Conservation (phyloP, 2,329 filamentous ascomycete species). For the Intubia oerlemansii region DNA sequence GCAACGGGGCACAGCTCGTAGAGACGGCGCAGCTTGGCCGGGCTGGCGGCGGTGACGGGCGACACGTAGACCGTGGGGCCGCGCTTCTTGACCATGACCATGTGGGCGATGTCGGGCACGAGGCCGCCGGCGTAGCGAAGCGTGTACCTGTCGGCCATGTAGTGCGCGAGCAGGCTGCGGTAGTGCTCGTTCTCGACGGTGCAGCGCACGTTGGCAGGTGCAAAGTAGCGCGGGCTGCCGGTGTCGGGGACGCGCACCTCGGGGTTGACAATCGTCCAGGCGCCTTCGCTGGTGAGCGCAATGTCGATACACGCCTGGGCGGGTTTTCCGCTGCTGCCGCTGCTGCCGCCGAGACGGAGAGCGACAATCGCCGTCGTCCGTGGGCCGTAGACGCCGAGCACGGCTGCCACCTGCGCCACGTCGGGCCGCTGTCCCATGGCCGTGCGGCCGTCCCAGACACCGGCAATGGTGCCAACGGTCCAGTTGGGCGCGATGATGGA, state of each 20-base stretch:
- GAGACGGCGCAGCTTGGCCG: constrained; percentile 34
- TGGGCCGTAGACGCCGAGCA: constrained; percentile 32
- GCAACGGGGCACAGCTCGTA: constrained; percentile 41
- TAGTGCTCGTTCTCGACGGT: constrained; percentile 29
- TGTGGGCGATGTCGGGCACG: constrained; percentile 38
- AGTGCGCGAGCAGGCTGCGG: constrained; percentile 24
- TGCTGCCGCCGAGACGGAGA: constrained; percentile 20
- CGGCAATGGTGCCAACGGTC: constrained; percentile 37
- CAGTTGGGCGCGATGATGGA: constrained; percentile 37
- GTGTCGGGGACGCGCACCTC: constrained; percentile 18
- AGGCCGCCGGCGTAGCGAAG: constrained; percentile 38
- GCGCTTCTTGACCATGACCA: constrained; percentile 34
- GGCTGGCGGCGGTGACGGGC: constrained; percentile 27
- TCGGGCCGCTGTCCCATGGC: constrained; percentile 20
- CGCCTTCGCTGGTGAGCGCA: constrained; percentile 11
- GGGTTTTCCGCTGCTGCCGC: constrained; percentile 4
- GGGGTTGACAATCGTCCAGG: constrained; percentile 19
- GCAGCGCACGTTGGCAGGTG: constrained; percentile 37
- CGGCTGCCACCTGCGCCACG: constrained; percentile 22
- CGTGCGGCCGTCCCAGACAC: constrained; percentile 30
- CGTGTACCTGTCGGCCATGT: constrained; percentile 31
- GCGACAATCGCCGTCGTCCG: constrained; percentile 34
- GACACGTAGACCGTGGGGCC: constrained; percentile 39
- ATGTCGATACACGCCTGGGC: constrained; percentile 29
- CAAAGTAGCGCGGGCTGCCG: constrained; percentile 31